phyloP scores from a whole-genome alignment of 345 rosid genomes.

The Adansonia digitata region DNA sequence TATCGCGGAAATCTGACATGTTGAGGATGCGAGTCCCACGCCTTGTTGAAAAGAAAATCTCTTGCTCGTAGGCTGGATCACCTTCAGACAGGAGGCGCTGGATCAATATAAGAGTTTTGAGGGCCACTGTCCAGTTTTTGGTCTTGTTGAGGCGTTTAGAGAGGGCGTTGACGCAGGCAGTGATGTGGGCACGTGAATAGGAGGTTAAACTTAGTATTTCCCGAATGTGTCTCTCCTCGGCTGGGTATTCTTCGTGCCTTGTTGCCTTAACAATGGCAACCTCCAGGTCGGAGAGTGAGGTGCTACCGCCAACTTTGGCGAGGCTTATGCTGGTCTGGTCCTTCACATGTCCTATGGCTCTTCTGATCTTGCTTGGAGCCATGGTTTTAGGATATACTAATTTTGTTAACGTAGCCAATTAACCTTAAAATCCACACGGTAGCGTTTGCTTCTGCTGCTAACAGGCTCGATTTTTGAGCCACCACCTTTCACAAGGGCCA shows the following conservation, averaged over 20 bases:
- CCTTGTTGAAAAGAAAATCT: constrained; percentile 85
- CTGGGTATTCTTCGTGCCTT: constrained; percentile 78
- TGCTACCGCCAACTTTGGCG: constrained; percentile 73
- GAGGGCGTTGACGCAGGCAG: constrained; percentile 50
- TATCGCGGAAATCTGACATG: constrained; percentile 75
- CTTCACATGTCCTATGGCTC: constrained; percentile 81
- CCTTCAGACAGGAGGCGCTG: constrained; percentile 69
- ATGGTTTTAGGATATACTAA: constrained; percentile 22
- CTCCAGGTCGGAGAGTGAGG: constrained; percentile 62
- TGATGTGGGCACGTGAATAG: constrained; percentile 52
- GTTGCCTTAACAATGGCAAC: constrained; percentile 90
- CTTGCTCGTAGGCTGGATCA: constrained; percentile 75
- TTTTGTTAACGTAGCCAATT: too few species aligned
- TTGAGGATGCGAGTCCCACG: constrained; percentile 78
- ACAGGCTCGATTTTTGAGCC: not conserved
- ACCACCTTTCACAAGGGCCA: not conserved
- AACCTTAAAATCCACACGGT: not conserved
- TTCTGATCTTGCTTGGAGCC: constrained; percentile 68
- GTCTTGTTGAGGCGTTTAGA: constrained; percentile 79
- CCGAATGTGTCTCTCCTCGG: constrained; percentile 66
- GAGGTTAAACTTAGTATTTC: constrained; percentile 75
- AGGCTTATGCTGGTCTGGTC: constrained; percentile 88
- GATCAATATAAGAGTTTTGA: constrained; percentile 65
- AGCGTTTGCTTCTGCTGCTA: not conserved
- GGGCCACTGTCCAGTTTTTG: constrained; percentile 78